Evolutionary conservation across 257 asterid genomes (phyloP), one percentile per base, ranked within the genome.

Genomic region (Misopates orontium): DNA sequence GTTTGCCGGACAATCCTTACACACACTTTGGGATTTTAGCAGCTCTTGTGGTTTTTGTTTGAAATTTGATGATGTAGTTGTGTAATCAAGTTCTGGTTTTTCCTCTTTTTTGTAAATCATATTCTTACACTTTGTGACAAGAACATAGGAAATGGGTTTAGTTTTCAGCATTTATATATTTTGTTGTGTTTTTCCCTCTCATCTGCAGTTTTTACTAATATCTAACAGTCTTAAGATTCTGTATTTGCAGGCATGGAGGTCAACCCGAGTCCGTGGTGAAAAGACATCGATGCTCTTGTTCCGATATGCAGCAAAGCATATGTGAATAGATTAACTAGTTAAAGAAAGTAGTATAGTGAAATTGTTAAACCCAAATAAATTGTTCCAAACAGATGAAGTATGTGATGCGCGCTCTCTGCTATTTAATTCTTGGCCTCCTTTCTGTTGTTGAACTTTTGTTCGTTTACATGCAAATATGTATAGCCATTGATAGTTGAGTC

Each of bases 231-330:
- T 19, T n/a, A 13, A 23, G 22, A 36, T 69, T 39, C 55, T 54
- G 21, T 60, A 15, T 52, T 39, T 69, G 68, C 74, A 69, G 74
- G 68, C 50, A n/a, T 36, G 45, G 62, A 58, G 64, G 48, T 47
- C 60, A 52, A 20, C 15, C 25, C 8, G 20, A 68, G 53, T 59
- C 59, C 45, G 2, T 19, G 51, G 51, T 31, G 64, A 45, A 49
- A 48, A 24, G 73, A 23, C 36, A 5, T 41, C 19, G 4, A n/a
- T 40, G n/a, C 53, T n/a, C 17, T 36, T 6, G 48, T 49, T 24
- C 45, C 23, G 48, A 44, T 17, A 18, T 44, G 66, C 59, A 59
- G 48, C 9, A 10, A 45, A 50, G 74, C 56, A 51, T 8, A 36
- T 62, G 64, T 70, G 64, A 53, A 61, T 17, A 24, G 22, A 10